These are phyloP conservation scores for Knufia petricola DNA, from an alignment of 2,329 filamentous ascomycete genomes.

Conservation along the genomic window DNA sequence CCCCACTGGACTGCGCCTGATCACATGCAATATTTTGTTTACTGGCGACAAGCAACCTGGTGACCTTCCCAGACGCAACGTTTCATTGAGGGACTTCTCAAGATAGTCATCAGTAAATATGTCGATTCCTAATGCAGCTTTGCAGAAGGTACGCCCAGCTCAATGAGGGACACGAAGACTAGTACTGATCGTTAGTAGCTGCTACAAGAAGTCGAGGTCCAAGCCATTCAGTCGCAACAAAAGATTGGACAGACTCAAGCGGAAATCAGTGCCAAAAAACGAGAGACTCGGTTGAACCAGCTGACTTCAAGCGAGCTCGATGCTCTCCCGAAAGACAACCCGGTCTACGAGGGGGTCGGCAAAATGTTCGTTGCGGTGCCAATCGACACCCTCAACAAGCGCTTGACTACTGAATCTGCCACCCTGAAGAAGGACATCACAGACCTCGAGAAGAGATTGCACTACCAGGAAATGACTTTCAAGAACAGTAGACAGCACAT, in stretches of 20 bases:
- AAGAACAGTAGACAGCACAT: slow-evolving; percentile 90
- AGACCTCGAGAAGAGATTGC: slow-evolving; percentile 74
- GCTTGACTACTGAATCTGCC: slow-evolving; percentile 64
- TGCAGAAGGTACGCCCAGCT: slow-evolving; percentile 65
- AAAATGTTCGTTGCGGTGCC: slow-evolving; percentile 88
- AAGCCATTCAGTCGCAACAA: slow-evolving; percentile 79
- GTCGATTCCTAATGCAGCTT: slow-evolving; percentile 87
- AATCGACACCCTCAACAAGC: slow-evolving; percentile 61
- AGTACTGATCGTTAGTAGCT: slow-evolving; percentile 47
- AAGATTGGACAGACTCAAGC: slow-evolving; percentile 79
- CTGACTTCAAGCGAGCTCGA: slow-evolving; percentile 76
- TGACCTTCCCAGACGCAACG: too few species aligned
- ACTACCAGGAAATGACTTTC: slow-evolving; percentile 89
- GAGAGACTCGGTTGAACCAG: slow-evolving; percentile 79
- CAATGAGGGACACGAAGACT: background rate
- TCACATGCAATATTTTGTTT: too few species aligned
- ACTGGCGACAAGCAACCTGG: too few species aligned
- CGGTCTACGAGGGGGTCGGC: slow-evolving; percentile 87
- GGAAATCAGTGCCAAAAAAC: slow-evolving; percentile 75
- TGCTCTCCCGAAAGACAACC: slow-evolving; percentile 63
- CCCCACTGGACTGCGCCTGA: too few species aligned
- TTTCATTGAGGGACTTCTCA: too few species aligned
- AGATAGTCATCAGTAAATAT: too few species aligned
- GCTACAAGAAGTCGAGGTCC: slow-evolving; percentile 85
- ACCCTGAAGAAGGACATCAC: slow-evolving; percentile 68